Base-by-base conservation (phyloP, 106 monocot genomes). In the Gastrodia elata region DNA sequence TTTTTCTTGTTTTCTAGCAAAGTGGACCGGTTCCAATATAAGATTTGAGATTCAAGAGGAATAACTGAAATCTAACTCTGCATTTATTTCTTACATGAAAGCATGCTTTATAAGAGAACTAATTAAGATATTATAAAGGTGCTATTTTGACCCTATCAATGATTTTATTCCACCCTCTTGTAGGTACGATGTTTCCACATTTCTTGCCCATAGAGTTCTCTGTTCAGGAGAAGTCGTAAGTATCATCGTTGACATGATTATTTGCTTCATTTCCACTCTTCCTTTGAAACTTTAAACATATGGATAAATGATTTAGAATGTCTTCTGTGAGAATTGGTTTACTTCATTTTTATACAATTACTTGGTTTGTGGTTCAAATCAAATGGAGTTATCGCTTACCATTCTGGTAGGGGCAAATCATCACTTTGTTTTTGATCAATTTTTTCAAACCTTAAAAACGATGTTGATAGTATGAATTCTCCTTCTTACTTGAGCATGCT, bases 121-220 rank as follows among this genome's bases (percentile, higher is more conserved):
- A 67, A 16, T 36, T 67, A n/a, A 38, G 10, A 38, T 67, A 15
- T n/a, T 37, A 37, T 38, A 67, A 36, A 7, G 18, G 67, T 38
- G n/a, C 38, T 36, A 35, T 25, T 67, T 67, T 71, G 16, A 26
- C 15, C 61, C 10, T 71, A 41, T 10, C 41, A 36, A 36, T 67
- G 27, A 67, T 67, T 36, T 5, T 18, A 5, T 39, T 77, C 37
- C 24, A 69, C n/a, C 56, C 55, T n/a, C 22, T 27, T 85, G 78
- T 80, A 88, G 88, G 88, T 88, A 88, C 76, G 88, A 88, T 58
- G 83, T 88, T 35, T 75, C 72, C 39, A 72, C 55, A 33, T 88
- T 88, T 64, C 67, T 88, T 64, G 65, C 82, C 0, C 75, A 85
- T 27, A 80, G 88, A 74, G 65, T 76, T 73, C 64, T 68, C 34